Conservation (phyloP, 2,329 filamentous ascomycete genomes). For the Calonectria crousiana region DNA sequence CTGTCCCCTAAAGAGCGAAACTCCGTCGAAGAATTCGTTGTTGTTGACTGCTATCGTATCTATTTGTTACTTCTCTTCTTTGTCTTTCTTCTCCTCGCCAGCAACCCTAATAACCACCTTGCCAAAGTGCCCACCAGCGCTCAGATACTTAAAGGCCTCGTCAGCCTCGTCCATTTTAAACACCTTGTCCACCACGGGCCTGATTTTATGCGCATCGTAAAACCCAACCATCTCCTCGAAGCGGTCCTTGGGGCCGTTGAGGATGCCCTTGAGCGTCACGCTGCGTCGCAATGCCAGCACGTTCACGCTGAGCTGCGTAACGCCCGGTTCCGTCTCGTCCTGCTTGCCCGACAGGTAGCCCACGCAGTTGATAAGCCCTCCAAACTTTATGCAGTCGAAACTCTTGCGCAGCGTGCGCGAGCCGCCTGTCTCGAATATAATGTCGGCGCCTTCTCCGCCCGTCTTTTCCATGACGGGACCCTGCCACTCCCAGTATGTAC, state of each 20-base stretch:
- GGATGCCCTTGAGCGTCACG: slow-evolving; percentile 64
- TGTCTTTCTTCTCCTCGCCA: slow-evolving; percentile 35
- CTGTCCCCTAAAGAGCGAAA: background rate
- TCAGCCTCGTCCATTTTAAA: slow-evolving; percentile 61
- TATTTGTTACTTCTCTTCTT: background rate
- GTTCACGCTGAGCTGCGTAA: slow-evolving; percentile 69
- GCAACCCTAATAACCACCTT: slow-evolving; percentile 65
- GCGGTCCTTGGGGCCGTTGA: slow-evolving; percentile 69
- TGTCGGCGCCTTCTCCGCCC: slow-evolving; percentile 59
- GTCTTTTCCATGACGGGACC: slow-evolving; percentile 61
- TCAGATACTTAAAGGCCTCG: slow-evolving; percentile 66
- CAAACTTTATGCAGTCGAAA: slow-evolving; percentile 66
- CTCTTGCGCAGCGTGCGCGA: slow-evolving; percentile 64
- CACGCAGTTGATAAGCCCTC: slow-evolving; percentile 65
- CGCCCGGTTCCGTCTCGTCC: slow-evolving; percentile 57
- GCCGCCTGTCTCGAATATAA: slow-evolving; percentile 68
- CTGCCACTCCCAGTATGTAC: slow-evolving; percentile 64
- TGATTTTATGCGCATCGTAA: slow-evolving; percentile 58
- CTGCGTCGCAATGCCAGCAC: slow-evolving; percentile 62
- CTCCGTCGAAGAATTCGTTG: no score
- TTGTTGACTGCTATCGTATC: background rate
- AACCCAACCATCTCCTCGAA: slow-evolving; percentile 67
- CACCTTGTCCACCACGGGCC: slow-evolving; percentile 60
- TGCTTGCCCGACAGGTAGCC: slow-evolving; percentile 66
- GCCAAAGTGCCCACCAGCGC: slow-evolving; percentile 66